Evolutionary conservation across 2,329 filamentous ascomycete species (phyloP), one percentile per base, ranked within the genome.

Genomic region (Stemphylium vesicarium): DNA sequence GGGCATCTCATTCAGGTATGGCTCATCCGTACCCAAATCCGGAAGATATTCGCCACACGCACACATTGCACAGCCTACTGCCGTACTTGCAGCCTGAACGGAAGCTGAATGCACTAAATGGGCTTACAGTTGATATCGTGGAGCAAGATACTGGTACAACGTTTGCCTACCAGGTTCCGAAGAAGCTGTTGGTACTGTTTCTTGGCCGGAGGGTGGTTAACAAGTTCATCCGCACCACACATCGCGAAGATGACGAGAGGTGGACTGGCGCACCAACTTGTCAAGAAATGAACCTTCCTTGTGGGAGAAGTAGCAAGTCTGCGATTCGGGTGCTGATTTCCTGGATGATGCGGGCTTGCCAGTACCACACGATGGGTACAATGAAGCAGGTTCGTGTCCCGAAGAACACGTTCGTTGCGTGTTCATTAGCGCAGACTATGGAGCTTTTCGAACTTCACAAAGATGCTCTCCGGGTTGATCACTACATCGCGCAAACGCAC

Each of bases 341-440:
- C 2, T 71, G 68, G 67, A 69, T 71, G 67, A 38, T 32, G 1
- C 58, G 62, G 5, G 68, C 67, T 2, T 70, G 67, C 39, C 45
- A 46, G 2, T 26, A 16, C 1, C 24, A 43, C 10, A 63, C 42
- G 9, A 57, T 58, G 56, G 22, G 22, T 3, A 32, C 16, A 6
- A 64, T 65, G 55, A 35, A 55, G 18, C 58, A 52, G 16, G 55
- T 71, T 4, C 45, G 32, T 6, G 41, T 64, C 5, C 68, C 67
- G 0, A 42, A 41, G 1, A 63, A 64, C 10, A 45, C 55, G 1
- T 67, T 68, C 29, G 62, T 58, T 4, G 63, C 68, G 0, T 66
- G 66, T 22, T 65, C 61, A 1, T 58, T 71, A 7, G 62, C 61
- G 18, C 55, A 57, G 8, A 64, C 62, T 0, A 43, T 70, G 45